Evolutionary conservation across 2,329 filamentous ascomycete genomes (phyloP).

Genomic region (Ceratocystiopsis brevicomis): DNA sequence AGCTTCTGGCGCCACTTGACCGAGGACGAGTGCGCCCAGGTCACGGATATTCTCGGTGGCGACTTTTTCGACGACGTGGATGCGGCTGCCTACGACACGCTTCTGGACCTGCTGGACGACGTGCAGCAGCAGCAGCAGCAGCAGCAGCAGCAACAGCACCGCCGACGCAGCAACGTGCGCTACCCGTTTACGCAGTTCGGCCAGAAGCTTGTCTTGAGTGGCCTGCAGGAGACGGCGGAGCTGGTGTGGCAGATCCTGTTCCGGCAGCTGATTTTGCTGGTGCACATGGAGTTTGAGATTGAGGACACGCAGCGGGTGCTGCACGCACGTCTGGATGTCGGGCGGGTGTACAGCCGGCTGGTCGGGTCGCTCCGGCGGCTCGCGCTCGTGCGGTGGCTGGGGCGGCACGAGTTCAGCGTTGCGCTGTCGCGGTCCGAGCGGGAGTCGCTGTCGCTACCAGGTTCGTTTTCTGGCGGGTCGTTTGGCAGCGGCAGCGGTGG

Average conservation of each 20-base stretch:
- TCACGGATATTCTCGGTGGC: conserved; percentile 50
- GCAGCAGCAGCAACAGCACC: conserved; percentile 15
- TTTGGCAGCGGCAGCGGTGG: conserved; percentile 19
- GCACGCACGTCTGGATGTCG: conserved; percentile 42
- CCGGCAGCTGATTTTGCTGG: conserved; percentile 62
- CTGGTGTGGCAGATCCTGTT: conserved; percentile 57
- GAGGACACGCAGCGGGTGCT: conserved; percentile 52
- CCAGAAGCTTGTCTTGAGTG: conserved; percentile 51
- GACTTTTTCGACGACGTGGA: conserved; percentile 38
- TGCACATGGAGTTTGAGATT: conserved; percentile 72
- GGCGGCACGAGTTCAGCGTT: conserved; percentile 36
- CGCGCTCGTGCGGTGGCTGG: conserved; percentile 55
- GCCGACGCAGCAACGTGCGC: conserved; percentile 17
- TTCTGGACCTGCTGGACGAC: conserved; percentile 31
- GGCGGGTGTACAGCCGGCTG: conserved; percentile 49
- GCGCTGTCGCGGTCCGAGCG: conserved; percentile 25
- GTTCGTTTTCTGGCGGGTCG: conserved; percentile 2
- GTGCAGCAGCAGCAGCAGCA: conserved; percentile 6
- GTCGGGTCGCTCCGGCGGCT: conserved; percentile 53
- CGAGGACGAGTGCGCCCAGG: conserved; percentile 57
- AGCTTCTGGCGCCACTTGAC: conserved; percentile 63
- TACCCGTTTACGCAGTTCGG: conserved; percentile 56
- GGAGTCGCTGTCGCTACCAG: conserved; percentile 9
- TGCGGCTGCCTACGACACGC: conserved; percentile 31
- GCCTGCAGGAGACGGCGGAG: conserved; percentile 60